Conservation (phyloP, 228 moss, liverwort and hornwort species). For the Sphagnum fallax region DNA sequence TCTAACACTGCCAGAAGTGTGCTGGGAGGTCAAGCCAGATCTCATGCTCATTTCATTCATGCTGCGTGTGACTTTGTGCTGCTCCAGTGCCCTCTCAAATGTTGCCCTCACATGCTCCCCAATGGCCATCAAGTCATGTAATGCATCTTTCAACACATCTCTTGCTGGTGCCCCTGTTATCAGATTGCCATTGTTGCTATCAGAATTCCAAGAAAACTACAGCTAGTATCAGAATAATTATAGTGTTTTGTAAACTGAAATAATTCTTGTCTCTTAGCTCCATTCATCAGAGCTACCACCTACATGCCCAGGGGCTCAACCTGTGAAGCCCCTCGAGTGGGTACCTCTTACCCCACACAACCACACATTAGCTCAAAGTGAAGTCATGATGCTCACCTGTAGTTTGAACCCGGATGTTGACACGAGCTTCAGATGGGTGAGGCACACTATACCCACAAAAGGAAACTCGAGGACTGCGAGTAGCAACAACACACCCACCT, state of each 20-base stretch:
- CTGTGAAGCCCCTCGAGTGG: no score
- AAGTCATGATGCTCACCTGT: slow-evolving; percentile 26
- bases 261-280: no score
- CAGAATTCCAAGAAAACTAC: no score
- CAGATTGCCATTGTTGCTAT: background rate
- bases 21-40: slow-evolving; percentile 44
- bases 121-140: slow-evolving; percentile 48
- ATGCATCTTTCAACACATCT: slow-evolving; percentile 47
- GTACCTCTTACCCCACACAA: no score
- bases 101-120: slow-evolving; percentile 32
- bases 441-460: slow-evolving; percentile 64
- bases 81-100: slow-evolving; percentile 26
- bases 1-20: slow-evolving; percentile 37
- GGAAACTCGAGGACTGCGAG: slow-evolving; percentile 47
- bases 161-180: slow-evolving; percentile 33
- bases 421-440: slow-evolving; percentile 59
- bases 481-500: background rate
- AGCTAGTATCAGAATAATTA: no score
- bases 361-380: no score
- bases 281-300: no score
- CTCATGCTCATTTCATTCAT: slow-evolving; percentile 30
- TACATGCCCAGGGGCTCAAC: no score
- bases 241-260: no score
- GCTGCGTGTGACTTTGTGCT: slow-evolving; percentile 7
- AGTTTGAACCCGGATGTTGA: slow-evolving; percentile 51